Percentiles rank a stretch among this genome's conserved stretches.
Evolutionary conservation across 306 rosid genomes (phyloP).

Genomic region (Dalbergia oliveri): DNA sequence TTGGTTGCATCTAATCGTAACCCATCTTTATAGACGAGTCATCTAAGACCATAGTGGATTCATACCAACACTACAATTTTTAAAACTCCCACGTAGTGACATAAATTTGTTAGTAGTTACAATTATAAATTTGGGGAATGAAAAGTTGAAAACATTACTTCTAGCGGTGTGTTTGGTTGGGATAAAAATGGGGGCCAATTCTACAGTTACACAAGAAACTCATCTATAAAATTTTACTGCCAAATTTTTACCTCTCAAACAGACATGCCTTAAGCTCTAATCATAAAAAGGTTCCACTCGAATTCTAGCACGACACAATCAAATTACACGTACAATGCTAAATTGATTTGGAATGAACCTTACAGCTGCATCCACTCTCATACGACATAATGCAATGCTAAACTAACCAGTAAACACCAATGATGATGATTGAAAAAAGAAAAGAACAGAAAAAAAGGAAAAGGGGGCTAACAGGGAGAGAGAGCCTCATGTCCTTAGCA

Average conservation of each 20-base stretch:
- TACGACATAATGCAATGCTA: neutral
- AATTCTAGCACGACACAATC: neutral
- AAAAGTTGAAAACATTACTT: no score
- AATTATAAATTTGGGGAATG: neutral
- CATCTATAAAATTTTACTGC: no score
- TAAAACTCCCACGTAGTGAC: neutral
- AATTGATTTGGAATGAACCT: neutral
- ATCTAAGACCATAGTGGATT: neutral
- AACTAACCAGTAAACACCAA: neutral
- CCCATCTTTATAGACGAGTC: no score
- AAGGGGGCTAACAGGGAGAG: conserved; percentile 75
- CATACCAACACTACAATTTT: neutral
- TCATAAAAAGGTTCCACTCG: neutral
- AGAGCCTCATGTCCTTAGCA: conserved; percentile 81
- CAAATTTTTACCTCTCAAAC: no score
- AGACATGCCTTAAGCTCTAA: neutral
- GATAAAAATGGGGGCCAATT: no score
- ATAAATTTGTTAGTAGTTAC: neutral
- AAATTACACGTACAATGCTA: neutral
- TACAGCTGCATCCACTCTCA: neutral
- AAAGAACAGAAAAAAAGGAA: neutral
- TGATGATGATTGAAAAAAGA: neutral
- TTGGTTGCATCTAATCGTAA: neutral
- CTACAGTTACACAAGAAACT: no score
- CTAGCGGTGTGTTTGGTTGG: neutral